These are phyloP conservation scores for Syzygium aqueum DNA, from an alignment of 345 rosid genomes.

Conservation along the genomic window DNA sequence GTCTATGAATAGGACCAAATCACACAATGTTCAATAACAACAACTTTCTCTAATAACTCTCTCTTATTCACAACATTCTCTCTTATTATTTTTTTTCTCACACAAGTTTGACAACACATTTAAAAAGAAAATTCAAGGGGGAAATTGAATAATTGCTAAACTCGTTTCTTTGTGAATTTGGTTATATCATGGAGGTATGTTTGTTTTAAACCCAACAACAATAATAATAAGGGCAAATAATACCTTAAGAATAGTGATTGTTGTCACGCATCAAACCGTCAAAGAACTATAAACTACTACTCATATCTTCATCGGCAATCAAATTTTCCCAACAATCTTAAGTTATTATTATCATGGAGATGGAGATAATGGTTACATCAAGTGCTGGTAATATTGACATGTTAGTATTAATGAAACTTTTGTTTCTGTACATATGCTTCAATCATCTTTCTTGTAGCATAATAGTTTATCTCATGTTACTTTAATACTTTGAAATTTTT, in stretches of 20 bases:
- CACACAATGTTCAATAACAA: neutral
- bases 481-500: neutral
- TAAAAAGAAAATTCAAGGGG: too few relatives aligned
- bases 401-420: neutral
- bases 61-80: neutral
- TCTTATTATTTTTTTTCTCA: too few relatives aligned
- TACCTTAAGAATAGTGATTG: neutral
- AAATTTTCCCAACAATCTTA: neutral
- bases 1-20: neutral
- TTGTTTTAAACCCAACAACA: neutral
- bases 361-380: neutral
- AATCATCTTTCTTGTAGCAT: neutral
- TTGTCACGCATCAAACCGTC: neutral
- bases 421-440: neutral
- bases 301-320: neutral
- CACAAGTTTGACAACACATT: too few relatives aligned
- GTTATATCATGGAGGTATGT: neutral
- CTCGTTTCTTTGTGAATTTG: neutral
- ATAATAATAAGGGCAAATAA: neutral
- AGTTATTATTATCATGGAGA: neutral
- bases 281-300: neutral
- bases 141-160: too few relatives aligned
- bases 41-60: neutral
- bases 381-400: neutral
- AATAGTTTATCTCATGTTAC: neutral